These are phyloP conservation scores for Lactifluus volemus DNA, from an alignment of 768 basidiomycete genomes.

Conservation along the genomic window DNA sequence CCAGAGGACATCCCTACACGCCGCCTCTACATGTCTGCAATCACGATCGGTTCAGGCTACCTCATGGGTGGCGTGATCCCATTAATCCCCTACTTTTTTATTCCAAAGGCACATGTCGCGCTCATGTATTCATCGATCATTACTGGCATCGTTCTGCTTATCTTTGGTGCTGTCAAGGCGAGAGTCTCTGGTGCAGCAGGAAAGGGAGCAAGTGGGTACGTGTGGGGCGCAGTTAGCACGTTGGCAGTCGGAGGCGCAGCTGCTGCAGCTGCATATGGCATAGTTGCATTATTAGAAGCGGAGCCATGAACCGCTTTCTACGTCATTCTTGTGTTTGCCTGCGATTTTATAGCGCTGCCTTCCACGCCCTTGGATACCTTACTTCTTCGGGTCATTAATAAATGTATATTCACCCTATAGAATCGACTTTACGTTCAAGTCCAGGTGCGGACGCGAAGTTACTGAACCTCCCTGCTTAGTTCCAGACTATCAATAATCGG, in stretches of 20 bases:
- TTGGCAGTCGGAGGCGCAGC: conserved; percentile 86
- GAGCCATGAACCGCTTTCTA: background rate
- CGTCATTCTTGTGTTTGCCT: no score
- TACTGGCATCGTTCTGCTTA: conserved; percentile 76
- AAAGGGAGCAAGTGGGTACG: conserved; percentile 51
- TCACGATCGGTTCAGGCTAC: conserved; percentile 94
- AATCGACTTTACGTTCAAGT: no score
- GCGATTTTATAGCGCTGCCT: background rate
- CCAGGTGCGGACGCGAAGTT: no score
- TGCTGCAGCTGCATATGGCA: conserved; percentile 62
- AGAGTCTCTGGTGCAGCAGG: conserved; percentile 77
- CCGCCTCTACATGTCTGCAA: conserved; percentile 81
- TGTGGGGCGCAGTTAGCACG: conserved; percentile 84
- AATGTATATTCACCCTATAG: no score
- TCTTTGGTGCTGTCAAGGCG: conserved; percentile 90
- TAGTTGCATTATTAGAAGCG: conserved; percentile 44
- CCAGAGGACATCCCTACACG: conserved; percentile 81
- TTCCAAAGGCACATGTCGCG: conserved; percentile 55
- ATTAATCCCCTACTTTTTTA: conserved; percentile 87
- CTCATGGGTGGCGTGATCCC: conserved; percentile 91
- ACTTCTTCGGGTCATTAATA: conserved; percentile 17
- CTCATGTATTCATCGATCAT: conserved; percentile 68
- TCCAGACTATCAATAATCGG: no score
- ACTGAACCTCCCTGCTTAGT: no score
- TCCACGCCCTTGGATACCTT: background rate